A percentile compares a stretch with the other conserved stretches of the same genome.
These are phyloP conservation scores for Ophiocytium majus DNA, from an alignment of 352 stramenopile species.

Conservation along the genomic window DNA sequence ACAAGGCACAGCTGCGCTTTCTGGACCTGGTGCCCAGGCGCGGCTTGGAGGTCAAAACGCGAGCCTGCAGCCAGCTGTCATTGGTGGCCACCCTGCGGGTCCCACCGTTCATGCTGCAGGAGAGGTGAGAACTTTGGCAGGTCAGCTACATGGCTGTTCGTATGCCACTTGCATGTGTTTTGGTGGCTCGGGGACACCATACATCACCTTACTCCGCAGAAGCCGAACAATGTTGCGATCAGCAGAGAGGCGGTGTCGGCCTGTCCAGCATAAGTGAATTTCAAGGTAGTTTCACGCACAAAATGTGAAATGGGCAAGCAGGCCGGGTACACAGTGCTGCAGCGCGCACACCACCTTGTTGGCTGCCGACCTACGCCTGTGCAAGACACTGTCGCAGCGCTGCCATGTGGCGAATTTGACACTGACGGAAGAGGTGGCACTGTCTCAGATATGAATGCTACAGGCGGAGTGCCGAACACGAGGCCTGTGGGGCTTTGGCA, in stretches of 20 bases:
- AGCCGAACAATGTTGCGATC: neutral
- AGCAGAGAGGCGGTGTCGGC: neutral
- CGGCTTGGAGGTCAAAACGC: neutral
- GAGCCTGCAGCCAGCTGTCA: neutral
- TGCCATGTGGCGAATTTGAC: too few relatives aligned
- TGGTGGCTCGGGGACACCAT: neutral
- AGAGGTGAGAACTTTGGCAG: neutral
- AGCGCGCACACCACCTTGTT: too few relatives aligned
- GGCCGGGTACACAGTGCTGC: too few relatives aligned
- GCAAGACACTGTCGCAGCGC: too few relatives aligned
- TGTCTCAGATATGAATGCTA: too few relatives aligned
- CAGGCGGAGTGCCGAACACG: too few relatives aligned
- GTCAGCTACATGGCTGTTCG: neutral
- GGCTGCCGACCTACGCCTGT: too few relatives aligned
- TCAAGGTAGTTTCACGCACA: too few relatives aligned
- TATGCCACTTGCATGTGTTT: neutral
- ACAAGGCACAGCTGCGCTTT: neutral
- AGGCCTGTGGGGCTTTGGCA: too few relatives aligned
- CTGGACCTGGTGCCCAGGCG: neutral
- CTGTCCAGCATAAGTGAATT: too few relatives aligned
- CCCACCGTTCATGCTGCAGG: neutral
- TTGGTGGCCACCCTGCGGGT: neutral
- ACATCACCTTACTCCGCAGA: neutral
- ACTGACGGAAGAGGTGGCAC: too few relatives aligned
- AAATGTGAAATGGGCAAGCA: too few relatives aligned